phyloP scores from a whole-genome alignment of 768 basidiomycete species.

The Harrya chromipes region DNA sequence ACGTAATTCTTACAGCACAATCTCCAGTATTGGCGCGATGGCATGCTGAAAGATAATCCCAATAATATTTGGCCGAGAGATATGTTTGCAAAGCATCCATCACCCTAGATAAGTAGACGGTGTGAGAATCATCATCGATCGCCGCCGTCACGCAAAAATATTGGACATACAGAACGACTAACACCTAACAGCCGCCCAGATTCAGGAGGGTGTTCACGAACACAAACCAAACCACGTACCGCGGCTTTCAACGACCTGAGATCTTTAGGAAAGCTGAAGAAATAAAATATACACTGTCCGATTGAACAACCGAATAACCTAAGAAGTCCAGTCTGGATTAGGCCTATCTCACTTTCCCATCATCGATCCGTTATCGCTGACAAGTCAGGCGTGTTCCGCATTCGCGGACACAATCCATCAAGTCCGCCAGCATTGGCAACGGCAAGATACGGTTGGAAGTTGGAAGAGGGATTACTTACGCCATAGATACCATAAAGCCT shows the following conservation, averaged over 20 bases:
- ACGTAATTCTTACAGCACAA: too few species aligned
- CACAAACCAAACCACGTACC: not conserved
- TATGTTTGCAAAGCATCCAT: slow-evolving; percentile 2
- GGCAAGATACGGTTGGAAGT: too few species aligned
- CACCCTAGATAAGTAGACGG: not conserved
- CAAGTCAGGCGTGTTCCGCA: too few species aligned
- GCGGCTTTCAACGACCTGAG: slow-evolving; percentile 1
- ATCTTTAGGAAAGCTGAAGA: slow-evolving; percentile 7
- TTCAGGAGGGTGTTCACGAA: not conserved
- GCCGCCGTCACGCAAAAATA: too few species aligned
- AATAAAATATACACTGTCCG: slow-evolving; percentile 10
- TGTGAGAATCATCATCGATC: too few species aligned
- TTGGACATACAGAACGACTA: not conserved
- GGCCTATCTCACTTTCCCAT: too few species aligned
- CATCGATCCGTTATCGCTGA: too few species aligned
- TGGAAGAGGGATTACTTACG: not conserved
- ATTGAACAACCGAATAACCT: slow-evolving; percentile 14
- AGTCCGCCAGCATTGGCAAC: too few species aligned
- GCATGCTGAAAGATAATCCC: not conserved
- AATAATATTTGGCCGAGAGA: not conserved
- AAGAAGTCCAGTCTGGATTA: too few species aligned
- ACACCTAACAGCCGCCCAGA: not conserved
- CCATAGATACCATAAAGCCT: slow-evolving; percentile 3
- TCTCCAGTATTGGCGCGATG: not conserved
- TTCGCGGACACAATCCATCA: too few species aligned